Base-by-base conservation (phyloP, 805 yeast genomes). In the Candida palmyrensis region DNA sequence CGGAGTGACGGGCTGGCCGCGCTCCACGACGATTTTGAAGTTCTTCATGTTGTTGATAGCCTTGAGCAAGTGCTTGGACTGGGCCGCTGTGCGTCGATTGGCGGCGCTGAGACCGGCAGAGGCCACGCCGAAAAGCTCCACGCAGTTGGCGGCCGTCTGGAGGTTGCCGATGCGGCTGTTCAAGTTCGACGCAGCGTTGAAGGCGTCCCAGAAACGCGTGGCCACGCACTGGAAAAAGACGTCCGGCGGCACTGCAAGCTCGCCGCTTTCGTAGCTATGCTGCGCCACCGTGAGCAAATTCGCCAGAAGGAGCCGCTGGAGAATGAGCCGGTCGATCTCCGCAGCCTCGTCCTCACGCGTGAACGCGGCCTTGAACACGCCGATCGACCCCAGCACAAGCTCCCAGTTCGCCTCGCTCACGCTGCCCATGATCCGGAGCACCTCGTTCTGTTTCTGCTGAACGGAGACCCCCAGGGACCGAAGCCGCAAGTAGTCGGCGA, bases 1-100 rank as follows among this genome's bases (percentile, higher is more conserved):
- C 3, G 77, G 76, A 25, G 61, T 57, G 14, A 62, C 55, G 1
- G 66, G 59, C n/a, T 45, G 39, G 6, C 55, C 59, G 34, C 50
- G 49, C 3, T 59, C 57, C 27, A 61, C 30, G 6, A 43, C 42
- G 20, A 66, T 44, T 32, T 46, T 58, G 43, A 64, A 66, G 37
- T 60, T 62, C 36, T 62, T 62, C 35, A 65, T 42, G 20, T 50
- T 50, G 13, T 46, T 38, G 12, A 66, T 44, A 0, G 64, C 70
- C 32, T 63, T 60, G 25, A 66, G 39, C 22, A 66, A 44, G 35
- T 63, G 69, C 38, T 57, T 59, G 16, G 59, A 44, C 19, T 38
- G 42, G 5, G 48, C 38, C 3, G 53, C 38, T n/a, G n/a, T n/a
- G n/a, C n/a, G n/a, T n/a, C n/a, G n/a, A n/a, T n/a, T n/a, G n/a